Base-by-base conservation (phyloP, 129 eudicot genomes). In the Flaveria ramosissima region DNA sequence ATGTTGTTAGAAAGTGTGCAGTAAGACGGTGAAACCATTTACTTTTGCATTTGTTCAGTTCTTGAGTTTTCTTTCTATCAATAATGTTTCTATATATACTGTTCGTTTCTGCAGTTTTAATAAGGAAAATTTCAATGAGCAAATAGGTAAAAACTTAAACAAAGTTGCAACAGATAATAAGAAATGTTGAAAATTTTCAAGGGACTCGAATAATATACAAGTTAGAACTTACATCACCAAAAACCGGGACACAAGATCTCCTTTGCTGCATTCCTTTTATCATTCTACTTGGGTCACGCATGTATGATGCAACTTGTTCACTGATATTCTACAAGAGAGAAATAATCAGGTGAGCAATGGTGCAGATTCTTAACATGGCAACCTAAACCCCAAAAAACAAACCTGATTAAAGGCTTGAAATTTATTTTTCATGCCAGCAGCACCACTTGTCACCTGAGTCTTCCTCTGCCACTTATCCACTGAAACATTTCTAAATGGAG, bases 251-350 rank as follows among this genome's bases (percentile, higher is more conserved):
- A 73, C 79, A 81, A 9, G 92, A 89, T 84, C 85, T 88, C 75
- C 84, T 93, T 81, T 81, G 96, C 73, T 84, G 98, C 96, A 90
- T 93, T 61, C 91, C 88, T 74, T 84, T 90, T 7, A 89, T 78
- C 98, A 93, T 90, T 81, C 87, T 90, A 82, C 87, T 87, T 46
- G 98, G 98, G 76, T 93, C 97, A 81, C 97, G 85, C 96, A 93
- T 88, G 77, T 93, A 90, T 47, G 87, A 74, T 19, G 93, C 88
- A 41, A 93, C 98, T 89, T 93, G 98, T 65, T 89, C 87, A 47
- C 98, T 93, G 45, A 93, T 85, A 83, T 84, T 85, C 96, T 93
- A 82, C 13, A 59, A 78, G 24, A 51, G 24, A 16, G 17, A 21
- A 20, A 23, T 19, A 47, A 76, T 26, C 14, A 66, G 24, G 61